A percentile compares a stretch with the other conserved stretches of the same genome.
Evolutionary conservation across 2,329 filamentous ascomycete genomes (phyloP).

Genomic region (Calonectria pauciramosa): DNA sequence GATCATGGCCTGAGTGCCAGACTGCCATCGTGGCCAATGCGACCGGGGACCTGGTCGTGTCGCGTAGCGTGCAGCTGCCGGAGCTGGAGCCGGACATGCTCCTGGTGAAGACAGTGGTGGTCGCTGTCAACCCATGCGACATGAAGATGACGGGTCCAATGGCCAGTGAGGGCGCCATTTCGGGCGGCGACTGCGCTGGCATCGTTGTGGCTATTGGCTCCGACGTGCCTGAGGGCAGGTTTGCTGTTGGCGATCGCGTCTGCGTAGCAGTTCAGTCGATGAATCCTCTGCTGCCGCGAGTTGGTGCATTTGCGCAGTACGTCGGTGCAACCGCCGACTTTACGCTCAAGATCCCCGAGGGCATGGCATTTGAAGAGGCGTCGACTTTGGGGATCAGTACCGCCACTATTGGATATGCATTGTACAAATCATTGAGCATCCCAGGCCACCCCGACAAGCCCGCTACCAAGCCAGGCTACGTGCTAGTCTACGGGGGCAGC

Average conservation of each 20-base stretch:
- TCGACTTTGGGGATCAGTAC: conserved; percentile 14
- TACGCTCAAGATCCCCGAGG: conserved; percentile 11
- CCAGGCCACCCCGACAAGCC: conserved; percentile 16
- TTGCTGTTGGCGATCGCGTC: conserved; percentile 4
- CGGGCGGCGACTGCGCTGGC: conserved; percentile 5
- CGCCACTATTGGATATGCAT: conserved; percentile 14
- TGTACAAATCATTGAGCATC: conserved; percentile 10
- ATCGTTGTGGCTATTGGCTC: neutral
- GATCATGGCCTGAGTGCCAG: neutral
- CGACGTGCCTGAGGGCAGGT: neutral
- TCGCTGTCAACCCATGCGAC: conserved; percentile 12
- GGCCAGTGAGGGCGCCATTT: conserved; percentile 7
- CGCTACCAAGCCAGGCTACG: conserved; percentile 6
- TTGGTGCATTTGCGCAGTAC: conserved; percentile 21
- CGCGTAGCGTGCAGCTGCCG: neutral
- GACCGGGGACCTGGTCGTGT: neutral
- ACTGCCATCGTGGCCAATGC: neutral
- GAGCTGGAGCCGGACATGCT: neutral
- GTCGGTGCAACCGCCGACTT: conserved; percentile 6
- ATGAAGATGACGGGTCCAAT: conserved; percentile 12
- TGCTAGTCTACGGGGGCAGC: conserved; percentile 20
- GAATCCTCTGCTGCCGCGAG: conserved; percentile 4
- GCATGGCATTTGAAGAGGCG: conserved; percentile 10
- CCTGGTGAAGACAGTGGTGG: neutral
- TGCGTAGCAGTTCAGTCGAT: conserved; percentile 6